phyloP scores from a whole-genome alignment of 257 asterid genomes.

The Fraxinus excelsior region DNA sequence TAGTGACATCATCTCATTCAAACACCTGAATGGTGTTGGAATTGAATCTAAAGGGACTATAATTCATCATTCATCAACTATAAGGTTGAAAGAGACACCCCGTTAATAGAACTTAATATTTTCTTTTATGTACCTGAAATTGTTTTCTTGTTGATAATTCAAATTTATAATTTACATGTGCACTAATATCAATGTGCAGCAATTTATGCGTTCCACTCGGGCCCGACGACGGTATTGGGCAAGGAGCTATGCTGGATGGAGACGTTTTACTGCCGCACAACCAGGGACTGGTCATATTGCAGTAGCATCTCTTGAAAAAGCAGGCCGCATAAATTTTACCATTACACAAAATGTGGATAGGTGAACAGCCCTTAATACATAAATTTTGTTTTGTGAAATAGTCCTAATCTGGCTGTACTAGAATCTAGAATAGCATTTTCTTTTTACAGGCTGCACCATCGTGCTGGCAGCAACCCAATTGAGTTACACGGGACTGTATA shows the following conservation, averaged over 20 bases:
- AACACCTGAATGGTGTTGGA: background rate
- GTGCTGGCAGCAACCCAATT: conserved; percentile 94
- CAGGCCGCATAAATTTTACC: conserved; percentile 65
- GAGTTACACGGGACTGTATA: conserved; percentile 97
- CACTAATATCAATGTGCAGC: conserved; percentile 42
- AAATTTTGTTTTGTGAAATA: conserved; percentile 16
- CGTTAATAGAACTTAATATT: background rate
- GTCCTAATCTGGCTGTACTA: conserved; percentile 13
- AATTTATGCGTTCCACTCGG: conserved; percentile 69
- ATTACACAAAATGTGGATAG: conserved; percentile 97
- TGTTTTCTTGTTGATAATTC: conserved; percentile 14
- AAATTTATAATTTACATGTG: conserved; percentile 16
- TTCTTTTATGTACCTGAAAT: conserved; percentile 13
- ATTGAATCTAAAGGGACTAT: background rate
- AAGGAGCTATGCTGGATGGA: conserved; percentile 99
- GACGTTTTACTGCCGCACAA: conserved; percentile 79
- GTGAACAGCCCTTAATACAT: conserved; percentile 48
- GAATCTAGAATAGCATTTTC: conserved; percentile 3
- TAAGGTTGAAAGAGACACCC: background rate
- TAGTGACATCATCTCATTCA: background rate
- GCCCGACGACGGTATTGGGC: conserved; percentile 96
- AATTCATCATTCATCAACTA: background rate
- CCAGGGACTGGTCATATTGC: conserved; percentile 91
- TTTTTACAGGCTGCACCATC: conserved; percentile 82
- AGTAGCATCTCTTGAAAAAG: conserved; percentile 84